These are phyloP conservation scores for Inga oerstediana DNA, from an alignment of 306 rosid genomes.

Conservation along the genomic window DNA sequence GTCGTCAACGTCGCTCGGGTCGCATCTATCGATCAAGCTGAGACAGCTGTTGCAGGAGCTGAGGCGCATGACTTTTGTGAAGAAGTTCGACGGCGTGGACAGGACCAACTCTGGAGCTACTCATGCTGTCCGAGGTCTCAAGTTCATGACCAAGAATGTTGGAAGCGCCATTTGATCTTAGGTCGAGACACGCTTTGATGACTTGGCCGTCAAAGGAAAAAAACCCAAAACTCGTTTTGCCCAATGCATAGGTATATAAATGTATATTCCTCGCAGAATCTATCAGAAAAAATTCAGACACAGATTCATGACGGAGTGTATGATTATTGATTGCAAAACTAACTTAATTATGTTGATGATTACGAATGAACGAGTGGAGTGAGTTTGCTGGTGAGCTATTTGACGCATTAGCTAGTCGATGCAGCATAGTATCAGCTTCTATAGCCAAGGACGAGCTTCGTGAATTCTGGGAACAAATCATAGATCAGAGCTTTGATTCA, in stretches of 20 bases:
- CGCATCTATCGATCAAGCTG: conserved; percentile 50
- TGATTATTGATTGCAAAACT: background rate
- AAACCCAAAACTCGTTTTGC: conserved; percentile 50
- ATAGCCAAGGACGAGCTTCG: conserved; percentile 59
- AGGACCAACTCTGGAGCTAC: conserved; percentile 68
- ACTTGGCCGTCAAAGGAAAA: conserved; percentile 50
- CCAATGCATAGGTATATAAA: conserved; percentile 68
- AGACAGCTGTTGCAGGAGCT: conserved; percentile 76
- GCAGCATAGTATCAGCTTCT: conserved; percentile 55
- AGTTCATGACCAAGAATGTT: conserved; percentile 65
- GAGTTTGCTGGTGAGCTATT: conserved; percentile 72
- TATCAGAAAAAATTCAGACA: background rate
- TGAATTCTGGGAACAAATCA: conserved; percentile 87
- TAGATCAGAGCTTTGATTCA: conserved; percentile 82
- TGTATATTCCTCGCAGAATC: background rate
- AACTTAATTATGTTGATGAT: background rate
- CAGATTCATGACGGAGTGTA: background rate
- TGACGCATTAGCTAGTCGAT: conserved; percentile 75
- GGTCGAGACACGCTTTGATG: conserved; percentile 37
- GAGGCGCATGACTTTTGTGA: conserved; percentile 69
- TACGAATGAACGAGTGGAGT: conserved; percentile 70
- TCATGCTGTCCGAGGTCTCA: conserved; percentile 69
- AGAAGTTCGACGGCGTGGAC: conserved; percentile 50
- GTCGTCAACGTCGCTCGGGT: conserved; percentile 39
- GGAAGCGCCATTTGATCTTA: conserved; percentile 23